These are phyloP conservation scores for Pichia sp. DNA, from an alignment of 1,139 yeast species.

Conservation along the genomic window DNA sequence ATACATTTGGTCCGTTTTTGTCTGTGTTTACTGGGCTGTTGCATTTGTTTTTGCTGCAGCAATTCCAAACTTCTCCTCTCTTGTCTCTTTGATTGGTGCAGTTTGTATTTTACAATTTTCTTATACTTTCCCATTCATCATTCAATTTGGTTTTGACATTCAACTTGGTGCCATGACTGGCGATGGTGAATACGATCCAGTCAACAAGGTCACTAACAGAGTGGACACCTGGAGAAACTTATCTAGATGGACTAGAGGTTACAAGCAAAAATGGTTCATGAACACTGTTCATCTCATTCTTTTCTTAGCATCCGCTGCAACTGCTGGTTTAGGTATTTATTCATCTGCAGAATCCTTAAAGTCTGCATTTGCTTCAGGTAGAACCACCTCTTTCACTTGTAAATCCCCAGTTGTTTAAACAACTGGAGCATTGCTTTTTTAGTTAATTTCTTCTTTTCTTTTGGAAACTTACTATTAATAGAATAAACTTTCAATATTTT, in stretches of 20 bases:
- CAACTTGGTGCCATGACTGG: constrained; percentile 28
- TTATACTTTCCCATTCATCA: constrained; percentile 36
- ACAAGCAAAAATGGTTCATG: constrained; percentile 13
- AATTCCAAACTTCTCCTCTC: constrained; percentile 42
- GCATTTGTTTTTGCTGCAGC: constrained; percentile 43
- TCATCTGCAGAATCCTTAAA: constrained; percentile 22
- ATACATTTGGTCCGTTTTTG: constrained; percentile 29
- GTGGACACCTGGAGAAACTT: constrained; percentile 28
- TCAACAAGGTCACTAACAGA: constrained; percentile 24
- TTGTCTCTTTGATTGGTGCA: constrained; percentile 44
- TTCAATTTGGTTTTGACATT: constrained; percentile 29
- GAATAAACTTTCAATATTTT: too few relatives aligned
- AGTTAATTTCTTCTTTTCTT: too few relatives aligned
- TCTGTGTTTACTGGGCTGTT: constrained; percentile 34
- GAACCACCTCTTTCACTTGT: constrained; percentile 14
- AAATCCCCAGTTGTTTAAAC: constrained; percentile 7
- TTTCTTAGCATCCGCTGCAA: constrained; percentile 31
- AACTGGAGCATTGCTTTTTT: too few relatives aligned
- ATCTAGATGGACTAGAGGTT: constrained; percentile 27
- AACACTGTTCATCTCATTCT: constrained; percentile 23
- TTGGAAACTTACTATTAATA: too few relatives aligned
- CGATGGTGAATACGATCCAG: constrained; percentile 27
- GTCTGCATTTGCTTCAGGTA: constrained; percentile 10
- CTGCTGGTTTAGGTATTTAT: constrained; percentile 32
- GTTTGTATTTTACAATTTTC: constrained; percentile 39